Evolutionary conservation across 345 rosid genomes (phyloP), one percentile per base, ranked within the genome.

Genomic region (Excoecaria cochinchinensis): DNA sequence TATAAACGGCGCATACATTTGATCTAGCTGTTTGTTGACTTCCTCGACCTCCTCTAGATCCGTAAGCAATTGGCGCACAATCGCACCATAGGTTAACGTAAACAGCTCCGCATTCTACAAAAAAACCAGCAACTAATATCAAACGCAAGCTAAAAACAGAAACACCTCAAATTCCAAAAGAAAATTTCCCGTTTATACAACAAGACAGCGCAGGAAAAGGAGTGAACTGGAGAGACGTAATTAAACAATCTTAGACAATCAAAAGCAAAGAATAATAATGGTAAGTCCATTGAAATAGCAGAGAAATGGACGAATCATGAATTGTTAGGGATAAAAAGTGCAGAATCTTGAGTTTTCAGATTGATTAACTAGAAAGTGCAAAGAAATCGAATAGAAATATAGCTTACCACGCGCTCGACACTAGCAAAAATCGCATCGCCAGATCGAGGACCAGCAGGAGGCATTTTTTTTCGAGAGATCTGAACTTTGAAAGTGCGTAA

Each of bases 11-110:
- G 65, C 83, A 24, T 86, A 92, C 98, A 95, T 95, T 80, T 89
- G 99, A 86, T 95, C 97, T 8, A 95, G 98, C 86, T 93, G 97
- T 76, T 91, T 93, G 92, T 93, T 91, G 78, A 95, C 98, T 80
- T 95, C 97, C 47, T 95, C 97, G 40, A 91, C 96, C 67, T 95
- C 99, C 87, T 95, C 98, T 68, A 95, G 82, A 63, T 95, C 99
- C 50, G 94, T 95, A 70, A 95, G 93, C 87, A 95, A 80, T 73
- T 90, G 98, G 46, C 98, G 89, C 78, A 93, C 98, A 46, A 90
- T 89, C 60, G 94, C 96, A 48, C 98, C 98, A 70, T 95, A 95
- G 16, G 99, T 93, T 70, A 91, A 82, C 3, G 99, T 95, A 75
- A 95, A 95, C 67, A 93, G 84, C 87, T 95, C 98, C 2, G 94